Evolutionary conservation across 176 grass and related monocot genomes (phyloP), one percentile per base, ranked within the genome.

Genomic region (Puya raimondii): DNA sequence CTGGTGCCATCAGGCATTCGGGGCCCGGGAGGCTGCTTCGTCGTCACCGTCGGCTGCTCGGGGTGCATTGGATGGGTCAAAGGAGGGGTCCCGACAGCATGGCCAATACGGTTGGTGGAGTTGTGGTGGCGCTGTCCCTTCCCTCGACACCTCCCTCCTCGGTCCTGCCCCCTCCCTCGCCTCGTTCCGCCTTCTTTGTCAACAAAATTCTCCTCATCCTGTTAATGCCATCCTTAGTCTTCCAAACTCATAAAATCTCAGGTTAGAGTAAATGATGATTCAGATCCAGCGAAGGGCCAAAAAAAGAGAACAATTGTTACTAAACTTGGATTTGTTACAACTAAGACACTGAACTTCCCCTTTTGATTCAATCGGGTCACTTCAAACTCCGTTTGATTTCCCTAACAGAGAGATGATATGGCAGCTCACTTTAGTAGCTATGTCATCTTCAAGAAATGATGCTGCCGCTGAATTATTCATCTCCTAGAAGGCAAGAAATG

Each of bases 161-260:
- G 82, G 11, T 85, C 85, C 29, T 82, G 17, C 4, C 89, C 89
- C 63, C 85, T 85, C 10, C 72, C 85, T 3, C 79, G 82, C 67
- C 57, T 75, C 56, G 61, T 48, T 78, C 76, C 81, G 26, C 52
- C 70, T 76, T 77, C 75, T 13, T 83, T 88, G 33, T 85, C 89
- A 64, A 58, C 23, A 26, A 4, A 80, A 42, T 73, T 72, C 68
- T 88, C 85, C 49, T 85, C 82, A 10, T 47, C 77, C 89, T 92
- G 12, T 64, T 5, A 49, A 76, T 58, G n/a, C 56, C n/a, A 76
- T 18, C 25, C 7, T 0, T 13, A 22, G 9, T 18, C 17, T 20
- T 18, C 17, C 56, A 61, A 20, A 18, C 4, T 61, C 9, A 7
- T 16, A 61, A 61, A 15, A 61, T 20, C 16, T 18, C 4, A 42